Evolutionary conservation across 164 flowering plant species (phyloP).

Genomic region (Tetracentron sinense): DNA sequence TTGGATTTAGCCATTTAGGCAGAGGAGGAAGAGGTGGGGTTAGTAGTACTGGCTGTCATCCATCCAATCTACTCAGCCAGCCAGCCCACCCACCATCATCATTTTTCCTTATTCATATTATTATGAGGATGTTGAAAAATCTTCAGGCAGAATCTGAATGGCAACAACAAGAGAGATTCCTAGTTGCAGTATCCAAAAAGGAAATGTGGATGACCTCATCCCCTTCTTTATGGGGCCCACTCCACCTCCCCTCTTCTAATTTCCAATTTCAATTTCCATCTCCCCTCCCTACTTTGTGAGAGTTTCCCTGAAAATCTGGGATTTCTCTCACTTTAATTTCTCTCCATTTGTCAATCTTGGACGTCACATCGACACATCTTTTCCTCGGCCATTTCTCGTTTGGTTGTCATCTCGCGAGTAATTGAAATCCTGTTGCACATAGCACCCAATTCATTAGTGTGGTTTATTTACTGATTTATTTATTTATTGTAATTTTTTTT

Average conservation of each 20-base stretch:
- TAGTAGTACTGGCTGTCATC: background rate
- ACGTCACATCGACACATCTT: conserved; percentile 7
- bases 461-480: background rate
- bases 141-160: background rate
- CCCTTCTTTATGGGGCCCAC: background rate
- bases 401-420: background rate
- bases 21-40: background rate
- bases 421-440: background rate
- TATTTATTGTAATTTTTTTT: no score
- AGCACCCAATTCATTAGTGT: background rate
- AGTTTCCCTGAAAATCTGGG: background rate
- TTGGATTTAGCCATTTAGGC: background rate
- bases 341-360: background rate
- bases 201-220: background rate
- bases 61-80: background rate
- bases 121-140: background rate
- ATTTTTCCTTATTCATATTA: background rate
- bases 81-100: background rate
- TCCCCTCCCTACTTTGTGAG: background rate
- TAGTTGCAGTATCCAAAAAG: background rate
- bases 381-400: background rate
- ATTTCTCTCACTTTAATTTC: background rate
- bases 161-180: background rate
- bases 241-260: background rate
- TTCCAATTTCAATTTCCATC: background rate